A percentile compares a stretch with the other conserved stretches of the same genome.
Conservation (phyloP, 192 early-diverging fungal genomes). For the Backusella tarrabulga region DNA sequence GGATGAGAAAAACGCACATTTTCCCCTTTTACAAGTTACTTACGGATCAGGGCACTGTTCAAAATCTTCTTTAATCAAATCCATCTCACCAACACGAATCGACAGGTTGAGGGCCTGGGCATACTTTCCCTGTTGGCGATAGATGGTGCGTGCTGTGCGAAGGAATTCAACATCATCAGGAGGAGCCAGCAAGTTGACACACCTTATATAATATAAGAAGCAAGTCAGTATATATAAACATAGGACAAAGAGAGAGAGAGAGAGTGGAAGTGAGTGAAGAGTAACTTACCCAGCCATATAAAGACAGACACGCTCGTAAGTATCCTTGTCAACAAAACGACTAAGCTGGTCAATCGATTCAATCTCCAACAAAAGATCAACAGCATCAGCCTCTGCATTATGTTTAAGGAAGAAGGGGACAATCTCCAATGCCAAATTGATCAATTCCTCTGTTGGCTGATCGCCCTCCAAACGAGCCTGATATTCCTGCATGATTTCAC, state of each 20-base stretch:
- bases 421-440: constrained; percentile 76
- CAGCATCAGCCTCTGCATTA: constrained; percentile 98
- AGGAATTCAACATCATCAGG: constrained; percentile 87
- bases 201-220: constrained; percentile 44
- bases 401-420: constrained; percentile 96
- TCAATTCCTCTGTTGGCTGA: constrained; percentile 61
- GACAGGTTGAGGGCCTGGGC: constrained; percentile 85
- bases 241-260: not conserved
- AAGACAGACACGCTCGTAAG: constrained; percentile 89
- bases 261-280: not conserved
- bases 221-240: not conserved
- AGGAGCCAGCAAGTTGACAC: constrained; percentile 88
- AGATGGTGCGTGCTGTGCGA: constrained; percentile 86
- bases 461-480: constrained; percentile 61
- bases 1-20: not conserved
- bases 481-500: constrained; percentile 90
- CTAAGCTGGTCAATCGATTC: constrained; percentile 80
- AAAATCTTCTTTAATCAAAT: constrained; percentile 86
- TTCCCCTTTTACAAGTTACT: not conserved
- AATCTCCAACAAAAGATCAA: constrained; percentile 91
- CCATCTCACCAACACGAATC: constrained; percentile 78
- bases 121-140: constrained; percentile 77
- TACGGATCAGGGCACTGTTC: constrained; percentile 77
- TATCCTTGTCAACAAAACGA: constrained; percentile 88
- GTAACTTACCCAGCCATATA: constrained; percentile 82